Conservation (phyloP, 371 early-diverging fungal species). For the Phascolomyces articulosus region DNA sequence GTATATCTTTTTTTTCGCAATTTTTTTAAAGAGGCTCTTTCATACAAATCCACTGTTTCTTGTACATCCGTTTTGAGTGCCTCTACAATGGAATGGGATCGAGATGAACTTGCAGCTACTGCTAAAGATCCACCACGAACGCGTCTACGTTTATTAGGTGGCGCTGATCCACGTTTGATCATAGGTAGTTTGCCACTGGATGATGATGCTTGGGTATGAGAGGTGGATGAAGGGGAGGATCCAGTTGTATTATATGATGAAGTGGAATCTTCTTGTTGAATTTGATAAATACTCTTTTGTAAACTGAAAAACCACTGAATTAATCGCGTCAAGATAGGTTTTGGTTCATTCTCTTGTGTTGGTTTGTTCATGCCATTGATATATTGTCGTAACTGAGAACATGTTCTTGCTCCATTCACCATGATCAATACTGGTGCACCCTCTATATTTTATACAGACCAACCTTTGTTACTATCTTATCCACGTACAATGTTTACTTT, state of each 20-base stretch:
- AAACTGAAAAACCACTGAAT: slow-evolving; percentile 68
- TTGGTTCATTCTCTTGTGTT: slow-evolving; percentile 15
- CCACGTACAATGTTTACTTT: no score
- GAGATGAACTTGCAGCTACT: slow-evolving; percentile 29
- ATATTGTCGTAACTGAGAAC: slow-evolving; percentile 67
- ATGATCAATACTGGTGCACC: slow-evolving; percentile 66
- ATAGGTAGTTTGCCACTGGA: background rate
- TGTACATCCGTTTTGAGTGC: slow-evolving; percentile 31
- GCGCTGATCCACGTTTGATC: slow-evolving; percentile 31
- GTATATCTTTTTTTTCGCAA: no score
- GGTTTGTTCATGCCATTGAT: slow-evolving; percentile 27
- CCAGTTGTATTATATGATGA: slow-evolving; percentile 4
- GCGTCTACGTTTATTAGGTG: slow-evolving; percentile 79
- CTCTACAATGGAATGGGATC: slow-evolving; percentile 22
- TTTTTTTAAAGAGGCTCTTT: no score
- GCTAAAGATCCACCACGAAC: slow-evolving; percentile 72
- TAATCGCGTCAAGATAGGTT: slow-evolving; percentile 49
- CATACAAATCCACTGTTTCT: slow-evolving; percentile 22
- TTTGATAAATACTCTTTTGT: slow-evolving; percentile 56
- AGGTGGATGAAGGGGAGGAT: background rate
- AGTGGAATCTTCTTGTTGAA: slow-evolving; percentile 25
- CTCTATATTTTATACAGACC: background rate
- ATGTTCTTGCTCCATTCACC: slow-evolving; percentile 70
- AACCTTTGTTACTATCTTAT: no score
- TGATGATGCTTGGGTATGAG: background rate